These are phyloP conservation scores for Acanthamoeba royreba DNA, from an alignment of 208 protist genomes.

Conservation along the genomic window DNA sequence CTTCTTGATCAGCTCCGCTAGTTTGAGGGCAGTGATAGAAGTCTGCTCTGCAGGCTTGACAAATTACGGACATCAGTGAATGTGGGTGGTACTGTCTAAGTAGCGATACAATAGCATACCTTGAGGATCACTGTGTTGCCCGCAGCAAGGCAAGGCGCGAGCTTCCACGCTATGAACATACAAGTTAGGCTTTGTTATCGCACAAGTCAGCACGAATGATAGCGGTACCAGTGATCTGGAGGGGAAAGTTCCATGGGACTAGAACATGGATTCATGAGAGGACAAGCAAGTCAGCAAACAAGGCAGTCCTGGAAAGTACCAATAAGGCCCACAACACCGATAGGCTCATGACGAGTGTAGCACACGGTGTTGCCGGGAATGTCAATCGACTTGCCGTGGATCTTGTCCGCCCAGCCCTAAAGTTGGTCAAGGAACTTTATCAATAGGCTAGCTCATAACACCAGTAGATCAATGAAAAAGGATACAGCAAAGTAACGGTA, in stretches of 20 bases:
- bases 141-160: neutral
- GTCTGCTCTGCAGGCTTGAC: conserved; percentile 88
- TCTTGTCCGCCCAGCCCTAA: conserved; percentile 22
- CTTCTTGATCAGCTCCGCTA: conserved; percentile 82
- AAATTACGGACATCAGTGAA: too few species aligned
- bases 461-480: neutral
- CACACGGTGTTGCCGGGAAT: neutral
- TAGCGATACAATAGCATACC: neutral
- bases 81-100: neutral
- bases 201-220: neutral
- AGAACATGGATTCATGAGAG: neutral
- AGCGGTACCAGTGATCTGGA: neutral
- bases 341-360: neutral
- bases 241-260: neutral
- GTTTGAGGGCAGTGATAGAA: conserved; percentile 81
- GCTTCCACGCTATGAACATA: conserved; percentile 10
- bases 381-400: neutral
- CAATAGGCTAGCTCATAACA: neutral
- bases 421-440: neutral
- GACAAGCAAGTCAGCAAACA: neutral
- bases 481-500: conserved; percentile 6
- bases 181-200: too few species aligned
- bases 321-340: neutral
- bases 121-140: neutral
- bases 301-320: neutral